Evolutionary conservation across 176 grass and related monocot genomes (phyloP).

Genomic region (Metroxylon sagu): DNA sequence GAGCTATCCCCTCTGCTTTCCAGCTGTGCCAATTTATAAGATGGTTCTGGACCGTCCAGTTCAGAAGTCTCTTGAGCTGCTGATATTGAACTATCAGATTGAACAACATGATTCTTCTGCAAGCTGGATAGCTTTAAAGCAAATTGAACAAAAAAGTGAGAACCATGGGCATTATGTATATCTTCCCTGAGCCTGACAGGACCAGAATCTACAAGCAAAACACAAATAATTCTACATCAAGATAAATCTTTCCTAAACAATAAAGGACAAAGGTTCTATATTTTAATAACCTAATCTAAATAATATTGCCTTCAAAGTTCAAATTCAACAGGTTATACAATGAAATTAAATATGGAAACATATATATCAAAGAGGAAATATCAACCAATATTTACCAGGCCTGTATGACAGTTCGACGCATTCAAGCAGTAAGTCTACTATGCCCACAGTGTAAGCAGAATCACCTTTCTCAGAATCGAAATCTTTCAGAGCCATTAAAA

Average conservation of each 20-base stretch:
- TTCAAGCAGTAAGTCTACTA: constrained; percentile 98
- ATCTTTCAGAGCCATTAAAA: constrained; percentile 92
- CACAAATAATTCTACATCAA: constrained; percentile 14
- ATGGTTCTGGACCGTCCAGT: constrained; percentile 7
- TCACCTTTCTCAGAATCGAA: constrained; percentile 86
- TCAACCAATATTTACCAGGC: constrained; percentile 54
- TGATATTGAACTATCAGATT: constrained; percentile 34
- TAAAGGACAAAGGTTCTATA: background rate
- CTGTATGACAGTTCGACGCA: constrained; percentile 94
- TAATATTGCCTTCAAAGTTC: no score
- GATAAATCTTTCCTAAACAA: background rate
- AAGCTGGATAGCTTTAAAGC: constrained; percentile 88
- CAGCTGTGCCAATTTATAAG: no score
- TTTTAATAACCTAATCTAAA: no score
- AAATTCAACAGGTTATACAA: no score
- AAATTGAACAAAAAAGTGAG: constrained; percentile 98
- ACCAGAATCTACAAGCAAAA: constrained; percentile 53
- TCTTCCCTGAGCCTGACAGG: constrained; percentile 83
- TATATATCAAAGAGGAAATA: background rate
- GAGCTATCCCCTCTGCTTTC: constrained; percentile 25
- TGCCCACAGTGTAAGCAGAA: constrained; percentile 96
- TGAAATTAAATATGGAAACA: no score
- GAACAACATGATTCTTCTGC: constrained; percentile 55
- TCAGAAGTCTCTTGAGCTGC: constrained; percentile 3
- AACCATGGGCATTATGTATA: constrained; percentile 99